These are phyloP conservation scores for Paraleonurus japonicus DNA, from an alignment of 257 asterid genomes.

Conservation along the genomic window DNA sequence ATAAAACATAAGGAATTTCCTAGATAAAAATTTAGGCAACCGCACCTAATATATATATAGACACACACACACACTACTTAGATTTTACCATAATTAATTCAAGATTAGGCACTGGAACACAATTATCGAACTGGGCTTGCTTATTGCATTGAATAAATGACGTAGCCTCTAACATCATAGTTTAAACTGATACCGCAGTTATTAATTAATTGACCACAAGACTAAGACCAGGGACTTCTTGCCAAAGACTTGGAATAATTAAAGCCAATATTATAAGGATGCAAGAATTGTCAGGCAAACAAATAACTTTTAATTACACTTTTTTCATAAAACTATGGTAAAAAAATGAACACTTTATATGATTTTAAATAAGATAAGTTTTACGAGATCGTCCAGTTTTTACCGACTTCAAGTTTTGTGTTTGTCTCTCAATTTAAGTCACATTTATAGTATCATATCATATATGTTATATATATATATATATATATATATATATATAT, in stretches of 20 bases:
- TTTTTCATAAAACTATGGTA: not conserved
- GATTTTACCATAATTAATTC: not conserved
- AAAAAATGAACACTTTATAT: not conserved
- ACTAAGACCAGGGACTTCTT: constrained; percentile 3
- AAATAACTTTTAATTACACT: not conserved
- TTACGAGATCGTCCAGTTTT: not conserved
- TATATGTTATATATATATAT: too few species aligned
- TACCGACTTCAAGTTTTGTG: too few species aligned
- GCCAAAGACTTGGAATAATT: constrained; percentile 9
- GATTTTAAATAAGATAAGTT: not conserved
- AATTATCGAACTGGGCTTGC: not conserved
- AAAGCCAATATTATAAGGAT: constrained; percentile 3
- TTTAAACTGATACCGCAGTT: not conserved
- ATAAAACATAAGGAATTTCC: not conserved
- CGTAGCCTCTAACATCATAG: not conserved
- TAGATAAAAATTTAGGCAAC: too few species aligned
- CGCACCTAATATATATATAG: not conserved
- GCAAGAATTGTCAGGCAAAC: not conserved
- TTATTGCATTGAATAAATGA: not conserved
- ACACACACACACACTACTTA: too few species aligned
- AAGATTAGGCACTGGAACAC: not conserved
- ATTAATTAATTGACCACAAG: constrained; percentile 5
- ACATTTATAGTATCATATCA: too few species aligned
- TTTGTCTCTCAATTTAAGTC: too few species aligned
- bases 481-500: too few species aligned